phyloP scores from a whole-genome alignment of 768 basidiomycete genomes.

The Naematelia encephala region DNA sequence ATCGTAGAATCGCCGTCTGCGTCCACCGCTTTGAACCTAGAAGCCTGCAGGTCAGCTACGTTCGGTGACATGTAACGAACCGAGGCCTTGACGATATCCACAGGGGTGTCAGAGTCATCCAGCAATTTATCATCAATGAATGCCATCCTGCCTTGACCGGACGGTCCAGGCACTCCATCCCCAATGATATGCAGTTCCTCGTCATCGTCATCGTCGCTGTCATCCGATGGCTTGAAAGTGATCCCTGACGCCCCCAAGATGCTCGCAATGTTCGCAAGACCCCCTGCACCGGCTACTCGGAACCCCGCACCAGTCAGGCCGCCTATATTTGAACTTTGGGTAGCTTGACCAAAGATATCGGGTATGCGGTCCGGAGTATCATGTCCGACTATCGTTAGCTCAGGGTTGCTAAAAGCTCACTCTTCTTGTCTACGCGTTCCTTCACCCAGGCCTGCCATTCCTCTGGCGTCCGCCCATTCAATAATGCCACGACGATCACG shows the following conservation, averaged over 20 bases:
- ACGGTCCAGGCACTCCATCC: slow-evolving; percentile 44
- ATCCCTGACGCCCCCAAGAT: slow-evolving; percentile 65
- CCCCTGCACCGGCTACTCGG: slow-evolving; percentile 51
- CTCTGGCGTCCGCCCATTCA: slow-evolving; percentile 80
- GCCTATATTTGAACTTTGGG: slow-evolving; percentile 5
- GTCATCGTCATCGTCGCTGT: slow-evolving; percentile 58
- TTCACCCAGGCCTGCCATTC: slow-evolving; percentile 90
- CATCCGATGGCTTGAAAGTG: slow-evolving; percentile 61
- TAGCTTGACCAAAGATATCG: slow-evolving; percentile 56
- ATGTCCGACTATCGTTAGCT: slow-evolving; percentile 59
- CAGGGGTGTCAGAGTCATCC: slow-evolving; percentile 24
- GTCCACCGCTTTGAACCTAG: slow-evolving; percentile 12
- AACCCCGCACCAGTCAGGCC: slow-evolving; percentile 32
- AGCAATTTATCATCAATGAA: slow-evolving; percentile 28
- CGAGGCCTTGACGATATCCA: slow-evolving; percentile 28
- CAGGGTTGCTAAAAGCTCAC: slow-evolving; percentile 24
- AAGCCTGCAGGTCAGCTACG: background rate
- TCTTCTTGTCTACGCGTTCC: slow-evolving; percentile 68
- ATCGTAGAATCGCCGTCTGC: slow-evolving; percentile 45
- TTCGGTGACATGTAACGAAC: slow-evolving; percentile 14
- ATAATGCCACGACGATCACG: slow-evolving; percentile 78
- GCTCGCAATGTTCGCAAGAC: slow-evolving; percentile 57
- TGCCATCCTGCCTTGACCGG: slow-evolving; percentile 34
- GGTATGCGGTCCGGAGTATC: slow-evolving; percentile 71
- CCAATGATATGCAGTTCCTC: slow-evolving; percentile 63